Evolutionary conservation across 192 early-diverging fungal genomes (phyloP).

Genomic region (Gryganskiella cystojenkinii): DNA sequence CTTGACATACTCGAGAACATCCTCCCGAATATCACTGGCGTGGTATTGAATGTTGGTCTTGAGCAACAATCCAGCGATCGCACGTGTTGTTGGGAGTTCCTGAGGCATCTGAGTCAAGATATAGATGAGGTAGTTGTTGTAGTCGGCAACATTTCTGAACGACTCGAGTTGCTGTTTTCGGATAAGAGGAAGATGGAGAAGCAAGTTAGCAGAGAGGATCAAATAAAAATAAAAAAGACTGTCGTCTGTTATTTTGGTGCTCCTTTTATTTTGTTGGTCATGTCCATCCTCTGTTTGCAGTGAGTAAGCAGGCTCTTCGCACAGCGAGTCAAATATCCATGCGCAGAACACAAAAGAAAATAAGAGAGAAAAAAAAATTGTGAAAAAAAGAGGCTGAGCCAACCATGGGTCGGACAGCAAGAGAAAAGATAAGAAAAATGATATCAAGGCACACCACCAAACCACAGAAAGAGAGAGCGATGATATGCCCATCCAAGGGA

Average conservation of each 20-base stretch:
- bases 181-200: background rate
- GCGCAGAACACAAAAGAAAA: slow-evolving; percentile 1
- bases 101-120: slow-evolving; percentile 82
- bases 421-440: background rate
- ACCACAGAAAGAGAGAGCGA: too few species aligned
- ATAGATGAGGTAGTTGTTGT: slow-evolving; percentile 90
- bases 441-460: background rate
- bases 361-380: background rate
- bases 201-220: slow-evolving; percentile 6
- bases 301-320: too few species aligned
- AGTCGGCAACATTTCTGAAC: slow-evolving; percentile 85
- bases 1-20: slow-evolving; percentile 79
- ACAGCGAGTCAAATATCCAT: background rate
- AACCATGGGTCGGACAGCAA: slow-evolving; percentile 4
- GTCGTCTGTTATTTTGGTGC: too few species aligned
- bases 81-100: slow-evolving; percentile 73
- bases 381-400: background rate
- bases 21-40: slow-evolving; percentile 60
- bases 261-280: too few species aligned
- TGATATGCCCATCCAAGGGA: too few species aligned
- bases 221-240: background rate
- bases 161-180: slow-evolving; percentile 73
- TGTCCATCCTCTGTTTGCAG: background rate
- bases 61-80: slow-evolving; percentile 86
- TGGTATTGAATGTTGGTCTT: slow-evolving; percentile 79